These are phyloP conservation scores for Fusarium incarnatum DNA, from an alignment of 2,329 filamentous ascomycete species.

Conservation along the genomic window DNA sequence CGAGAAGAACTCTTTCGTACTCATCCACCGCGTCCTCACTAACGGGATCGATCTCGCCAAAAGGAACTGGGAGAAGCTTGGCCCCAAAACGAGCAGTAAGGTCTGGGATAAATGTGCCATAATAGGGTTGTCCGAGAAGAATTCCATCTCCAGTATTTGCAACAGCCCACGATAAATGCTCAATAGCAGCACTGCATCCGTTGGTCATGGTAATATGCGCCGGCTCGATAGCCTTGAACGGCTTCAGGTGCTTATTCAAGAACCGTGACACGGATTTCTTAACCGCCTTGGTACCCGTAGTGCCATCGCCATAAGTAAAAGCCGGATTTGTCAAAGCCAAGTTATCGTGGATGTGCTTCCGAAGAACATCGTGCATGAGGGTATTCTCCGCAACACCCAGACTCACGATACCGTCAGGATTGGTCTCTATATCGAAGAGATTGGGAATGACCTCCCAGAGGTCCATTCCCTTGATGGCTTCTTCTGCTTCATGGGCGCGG, in stretches of 20 bases:
- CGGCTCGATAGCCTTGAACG: slow-evolving; percentile 47
- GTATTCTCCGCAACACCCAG: slow-evolving; percentile 65
- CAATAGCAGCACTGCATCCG: slow-evolving; percentile 56
- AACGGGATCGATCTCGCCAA: slow-evolving; percentile 59
- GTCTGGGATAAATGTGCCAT: slow-evolving; percentile 62
- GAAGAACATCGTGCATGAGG: slow-evolving; percentile 61
- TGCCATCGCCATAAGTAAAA: slow-evolving; percentile 58
- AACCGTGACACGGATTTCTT: slow-evolving; percentile 51
- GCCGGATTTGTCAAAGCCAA: slow-evolving; percentile 48
- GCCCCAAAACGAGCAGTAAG: slow-evolving; percentile 56
- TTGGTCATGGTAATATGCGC: slow-evolving; percentile 54
- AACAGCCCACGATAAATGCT: slow-evolving; percentile 55
- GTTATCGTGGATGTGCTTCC: slow-evolving; percentile 56
- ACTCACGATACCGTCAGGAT: slow-evolving; percentile 60
- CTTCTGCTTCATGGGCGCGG: slow-evolving; percentile 47
- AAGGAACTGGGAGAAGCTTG: slow-evolving; percentile 57
- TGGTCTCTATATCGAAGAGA: slow-evolving; percentile 55
- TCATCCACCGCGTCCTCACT: slow-evolving; percentile 53
- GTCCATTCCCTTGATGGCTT: slow-evolving; percentile 44
- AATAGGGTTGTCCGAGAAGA: slow-evolving; percentile 58
- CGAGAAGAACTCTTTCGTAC: slow-evolving; percentile 59
- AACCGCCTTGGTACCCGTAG: slow-evolving; percentile 52
- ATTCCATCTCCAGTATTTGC: slow-evolving; percentile 56
- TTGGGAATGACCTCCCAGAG: slow-evolving; percentile 60
- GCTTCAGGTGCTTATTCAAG: slow-evolving; percentile 50